phyloP scores from a whole-genome alignment of 805 yeast species.

The Wickerhamiella dianesei region DNA sequence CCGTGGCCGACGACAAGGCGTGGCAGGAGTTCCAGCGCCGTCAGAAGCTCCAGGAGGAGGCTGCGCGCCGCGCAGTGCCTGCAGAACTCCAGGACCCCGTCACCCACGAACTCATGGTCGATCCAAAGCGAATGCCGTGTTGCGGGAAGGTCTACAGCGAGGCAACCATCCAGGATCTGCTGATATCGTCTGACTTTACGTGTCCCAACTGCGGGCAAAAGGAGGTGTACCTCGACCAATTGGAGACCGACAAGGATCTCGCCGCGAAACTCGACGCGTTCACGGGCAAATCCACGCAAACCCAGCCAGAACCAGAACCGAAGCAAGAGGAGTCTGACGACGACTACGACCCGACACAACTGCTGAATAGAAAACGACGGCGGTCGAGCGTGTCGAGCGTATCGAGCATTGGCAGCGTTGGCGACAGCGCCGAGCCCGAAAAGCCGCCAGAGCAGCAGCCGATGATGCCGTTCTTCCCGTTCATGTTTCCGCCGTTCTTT shows the following conservation, averaged over 20 bases:
- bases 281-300: conserved; percentile 5
- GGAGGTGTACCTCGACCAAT: conserved; percentile 63
- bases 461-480: conserved; percentile 10
- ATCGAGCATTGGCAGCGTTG: conserved; percentile 4
- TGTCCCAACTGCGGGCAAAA: conserved; percentile 76
- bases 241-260: conserved; percentile 48
- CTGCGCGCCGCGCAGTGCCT: conserved; percentile 35
- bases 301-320: conserved; percentile 4
- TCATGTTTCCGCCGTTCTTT: conserved; percentile 18
- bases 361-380: conserved; percentile 5
- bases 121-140: conserved; percentile 78
- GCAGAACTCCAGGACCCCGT: conserved; percentile 59
- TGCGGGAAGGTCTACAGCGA: conserved; percentile 48
- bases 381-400: conserved; percentile 6
- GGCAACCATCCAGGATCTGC: conserved; percentile 45
- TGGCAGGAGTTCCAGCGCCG: conserved; percentile 81
- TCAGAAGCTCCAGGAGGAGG: conserved; percentile 32
- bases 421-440: neutral
- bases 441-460: neutral
- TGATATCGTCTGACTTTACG: conserved; percentile 71
- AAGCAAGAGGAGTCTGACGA: conserved; percentile 39
- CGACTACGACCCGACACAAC: conserved; percentile 51
- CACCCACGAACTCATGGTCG: conserved; percentile 44
- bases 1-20: conserved; percentile 84
- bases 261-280: conserved; percentile 40